Evolutionary conservation across 208 protist genomes (phyloP).

Genomic region (Phytomonas serpens): DNA sequence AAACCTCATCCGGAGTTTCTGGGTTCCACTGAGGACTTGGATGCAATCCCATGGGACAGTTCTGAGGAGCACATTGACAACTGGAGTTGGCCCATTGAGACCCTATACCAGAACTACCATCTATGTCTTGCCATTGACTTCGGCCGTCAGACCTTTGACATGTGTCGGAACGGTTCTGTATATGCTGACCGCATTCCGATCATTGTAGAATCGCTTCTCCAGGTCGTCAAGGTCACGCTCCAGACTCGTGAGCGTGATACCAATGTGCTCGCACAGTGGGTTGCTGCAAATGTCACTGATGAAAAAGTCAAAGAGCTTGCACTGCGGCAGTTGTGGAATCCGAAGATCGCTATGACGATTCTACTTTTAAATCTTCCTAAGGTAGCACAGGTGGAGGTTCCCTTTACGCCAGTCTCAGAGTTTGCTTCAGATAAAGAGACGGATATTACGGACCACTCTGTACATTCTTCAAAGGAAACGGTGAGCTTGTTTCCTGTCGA

Average conservation of each 20-base stretch:
- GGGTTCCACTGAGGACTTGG: conserved; percentile 34
- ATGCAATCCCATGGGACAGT: conserved; percentile 63
- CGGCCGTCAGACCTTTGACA: conserved; percentile 46
- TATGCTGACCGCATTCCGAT: conserved; percentile 63
- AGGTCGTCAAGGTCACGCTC: conserved; percentile 52
- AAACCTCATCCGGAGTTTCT: conserved; percentile 18
- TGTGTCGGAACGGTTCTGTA: conserved; percentile 64
- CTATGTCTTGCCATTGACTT: conserved; percentile 74
- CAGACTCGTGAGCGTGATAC: conserved; percentile 46
- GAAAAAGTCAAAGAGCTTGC: conserved; percentile 23
- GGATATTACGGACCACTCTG: not conserved
- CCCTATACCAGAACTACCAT: conserved; percentile 78
- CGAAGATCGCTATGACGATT: conserved; percentile 50
- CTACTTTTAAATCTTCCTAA: conserved; percentile 70
- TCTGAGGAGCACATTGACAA: conserved; percentile 10
- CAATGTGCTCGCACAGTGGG: conserved; percentile 30
- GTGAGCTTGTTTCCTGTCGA: conserved; percentile 32
- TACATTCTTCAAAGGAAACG: not conserved
- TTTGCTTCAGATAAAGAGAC: not conserved
- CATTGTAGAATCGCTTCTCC: conserved; percentile 53
- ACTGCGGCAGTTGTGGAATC: conserved; percentile 63
- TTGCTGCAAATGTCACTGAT: conserved; percentile 32
- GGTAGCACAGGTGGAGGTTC: conserved; percentile 15
- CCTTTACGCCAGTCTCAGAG: conserved; percentile 8
- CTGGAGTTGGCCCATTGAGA: conserved; percentile 79